phyloP scores from a whole-genome alignment of 352 stramenopile genomes.

The Thalassiosira exigua region DNA sequence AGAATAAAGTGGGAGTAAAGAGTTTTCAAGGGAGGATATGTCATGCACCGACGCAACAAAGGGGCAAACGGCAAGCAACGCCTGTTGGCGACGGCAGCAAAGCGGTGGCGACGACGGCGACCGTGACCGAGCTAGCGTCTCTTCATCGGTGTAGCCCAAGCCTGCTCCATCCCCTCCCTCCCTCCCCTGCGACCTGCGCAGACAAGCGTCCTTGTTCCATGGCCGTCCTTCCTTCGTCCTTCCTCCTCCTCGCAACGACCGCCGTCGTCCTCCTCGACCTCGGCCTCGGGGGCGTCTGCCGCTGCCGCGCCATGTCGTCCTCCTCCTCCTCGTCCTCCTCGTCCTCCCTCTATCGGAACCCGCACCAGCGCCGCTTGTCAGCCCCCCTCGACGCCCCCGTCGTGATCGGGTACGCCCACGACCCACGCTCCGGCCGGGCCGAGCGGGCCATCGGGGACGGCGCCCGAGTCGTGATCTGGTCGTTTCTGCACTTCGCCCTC shows the following conservation, averaged over 20 bases:
- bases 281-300: too few relatives aligned
- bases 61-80: too few relatives aligned
- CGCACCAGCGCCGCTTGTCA: not conserved
- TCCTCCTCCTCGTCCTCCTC: not conserved
- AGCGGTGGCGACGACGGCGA: too few relatives aligned
- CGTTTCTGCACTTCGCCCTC: constrained; percentile 50
- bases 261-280: not conserved
- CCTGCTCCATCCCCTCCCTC: too few relatives aligned
- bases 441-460: constrained; percentile 48
- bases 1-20: too few relatives aligned
- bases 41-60: too few relatives aligned
- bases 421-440: constrained; percentile 40
- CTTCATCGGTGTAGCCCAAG: too few relatives aligned
- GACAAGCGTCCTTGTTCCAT: too few relatives aligned
- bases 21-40: too few relatives aligned
- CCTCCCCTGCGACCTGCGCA: too few relatives aligned
- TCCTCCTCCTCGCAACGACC: not conserved
- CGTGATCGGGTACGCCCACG: constrained; percentile 53
- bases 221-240: not conserved
- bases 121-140: too few relatives aligned
- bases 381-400: constrained; percentile 13
- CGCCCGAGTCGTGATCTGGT: constrained; percentile 50
- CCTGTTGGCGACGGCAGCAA: too few relatives aligned
- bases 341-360: not conserved
- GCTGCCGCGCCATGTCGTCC: constrained; percentile 17